phyloP scores from a whole-genome alignment of 805 yeast species.

The Hanseniaspora thailandica region DNA sequence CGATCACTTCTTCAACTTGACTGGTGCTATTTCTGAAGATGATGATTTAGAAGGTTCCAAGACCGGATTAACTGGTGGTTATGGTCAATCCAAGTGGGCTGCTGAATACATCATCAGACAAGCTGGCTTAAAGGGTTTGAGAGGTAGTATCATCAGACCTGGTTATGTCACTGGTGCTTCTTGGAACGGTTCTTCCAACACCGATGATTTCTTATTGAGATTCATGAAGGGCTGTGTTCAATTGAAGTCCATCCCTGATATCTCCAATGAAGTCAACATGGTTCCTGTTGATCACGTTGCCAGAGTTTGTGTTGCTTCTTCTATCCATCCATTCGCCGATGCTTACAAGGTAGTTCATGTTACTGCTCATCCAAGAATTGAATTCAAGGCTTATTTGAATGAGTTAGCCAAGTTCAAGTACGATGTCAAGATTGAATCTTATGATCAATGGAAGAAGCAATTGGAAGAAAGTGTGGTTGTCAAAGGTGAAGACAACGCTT shows the following conservation, averaged over 20 bases:
- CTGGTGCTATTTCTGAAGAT: conserved; percentile 67
- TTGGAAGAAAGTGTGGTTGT: conserved; percentile 70
- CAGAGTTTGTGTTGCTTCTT: conserved; percentile 70
- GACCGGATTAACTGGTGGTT: conserved; percentile 75
- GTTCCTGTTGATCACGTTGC: conserved; percentile 99
- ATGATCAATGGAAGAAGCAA: conserved; percentile 64
- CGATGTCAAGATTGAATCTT: conserved; percentile 47
- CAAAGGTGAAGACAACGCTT: conserved; percentile 65
- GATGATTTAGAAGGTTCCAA: conserved; percentile 79
- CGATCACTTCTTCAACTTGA: conserved; percentile 61
- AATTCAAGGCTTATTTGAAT: conserved; percentile 63
- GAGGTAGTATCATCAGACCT: conserved; percentile 85
- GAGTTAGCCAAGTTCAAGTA: conserved; percentile 64
- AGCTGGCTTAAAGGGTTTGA: conserved; percentile 79
- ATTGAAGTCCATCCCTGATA: conserved; percentile 74
- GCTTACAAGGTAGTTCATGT: conserved; percentile 75
- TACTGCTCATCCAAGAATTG: conserved; percentile 91
- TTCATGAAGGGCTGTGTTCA: conserved; percentile 92
- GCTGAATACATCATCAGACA: conserved; percentile 79
- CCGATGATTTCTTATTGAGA: conserved; percentile 90
- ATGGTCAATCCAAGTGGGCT: conserved; percentile 97
- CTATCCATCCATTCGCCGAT: conserved; percentile 50
- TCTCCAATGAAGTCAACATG: conserved; percentile 80
- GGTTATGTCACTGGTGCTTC: conserved; percentile 91
- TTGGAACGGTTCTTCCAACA: conserved; percentile 75